Evolutionary conservation across 2,329 filamentous ascomycete species (phyloP).

Genomic region (Zopfia rhizophila): DNA sequence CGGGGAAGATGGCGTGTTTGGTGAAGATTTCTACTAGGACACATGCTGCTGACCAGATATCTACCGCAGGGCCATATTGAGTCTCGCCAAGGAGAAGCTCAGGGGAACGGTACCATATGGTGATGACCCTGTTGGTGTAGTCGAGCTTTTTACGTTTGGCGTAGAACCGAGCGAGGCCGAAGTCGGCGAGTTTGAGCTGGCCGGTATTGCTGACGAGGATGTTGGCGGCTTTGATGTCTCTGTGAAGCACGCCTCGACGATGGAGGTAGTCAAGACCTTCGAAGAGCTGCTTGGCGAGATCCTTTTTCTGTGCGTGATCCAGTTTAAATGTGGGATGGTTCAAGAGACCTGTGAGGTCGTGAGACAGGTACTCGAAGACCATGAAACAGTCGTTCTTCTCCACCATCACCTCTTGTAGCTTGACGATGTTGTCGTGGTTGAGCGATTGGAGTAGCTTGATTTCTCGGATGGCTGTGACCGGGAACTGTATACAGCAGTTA

Average conservation of each 20-base stretch:
- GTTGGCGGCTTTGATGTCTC: slow-evolving; percentile 98
- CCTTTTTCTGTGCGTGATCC: slow-evolving; percentile 86
- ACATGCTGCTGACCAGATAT: slow-evolving; percentile 97
- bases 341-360: slow-evolving; percentile 92
- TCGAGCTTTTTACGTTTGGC: slow-evolving; percentile 91
- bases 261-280: slow-evolving; percentile 95
- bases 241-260: slow-evolving; percentile 89
- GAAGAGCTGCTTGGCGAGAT: slow-evolving; percentile 92
- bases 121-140: slow-evolving; percentile 98
- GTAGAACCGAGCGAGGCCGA: slow-evolving; percentile 95
- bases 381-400: slow-evolving; percentile 99
- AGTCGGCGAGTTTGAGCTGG: slow-evolving; percentile 91
- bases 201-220: slow-evolving; percentile 93
- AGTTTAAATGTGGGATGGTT: slow-evolving; percentile 94
- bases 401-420: slow-evolving; percentile 92
- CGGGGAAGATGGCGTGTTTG: slow-evolving; percentile 90
- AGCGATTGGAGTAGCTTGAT: slow-evolving; percentile 92
- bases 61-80: slow-evolving; percentile 97
- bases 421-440: slow-evolving; percentile 83
- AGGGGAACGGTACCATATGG: slow-evolving; percentile 98
- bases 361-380: slow-evolving; percentile 98
- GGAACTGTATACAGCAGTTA: slow-evolving; percentile 65
- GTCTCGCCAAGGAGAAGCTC: slow-evolving; percentile 90
- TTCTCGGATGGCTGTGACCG: slow-evolving; percentile 89
- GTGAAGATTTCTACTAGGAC: slow-evolving; percentile 98